Base-by-base conservation (phyloP, 805 yeast species). In the Metschnikowia lunata region DNA sequence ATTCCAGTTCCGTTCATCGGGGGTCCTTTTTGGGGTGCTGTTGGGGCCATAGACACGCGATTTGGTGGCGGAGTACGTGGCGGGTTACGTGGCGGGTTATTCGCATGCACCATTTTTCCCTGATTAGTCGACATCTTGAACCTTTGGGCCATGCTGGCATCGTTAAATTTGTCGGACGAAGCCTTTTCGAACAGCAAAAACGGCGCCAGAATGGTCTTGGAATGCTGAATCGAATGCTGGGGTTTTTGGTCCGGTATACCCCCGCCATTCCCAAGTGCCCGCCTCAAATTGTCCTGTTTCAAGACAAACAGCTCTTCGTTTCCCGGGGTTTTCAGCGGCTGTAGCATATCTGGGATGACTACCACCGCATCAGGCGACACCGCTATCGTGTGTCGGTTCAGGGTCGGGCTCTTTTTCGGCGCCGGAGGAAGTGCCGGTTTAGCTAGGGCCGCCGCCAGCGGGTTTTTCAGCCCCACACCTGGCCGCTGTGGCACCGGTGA, bases 321-420 rank as follows among this genome's bases (percentile, higher is more conserved):
- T 26, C 36, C 39, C 26, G 34, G 43, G 31, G 42, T 32, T 4
- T 30, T 26, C 45, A 50, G 52, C 33, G 54, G 54, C 47, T 47
- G 54, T 23, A 49, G 40, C 54, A 50, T 47, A 12, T 51, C 55
- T 8, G 54, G 55, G 7, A 48, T 27, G 29, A 30, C 31, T 29
- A 36, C 31, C n/a, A 37, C 12, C 1, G 43, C 41, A 5, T 38
- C 40, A 8, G 57, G 56, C 13, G 52, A 42, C 2, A 50, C 45
- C 11, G 57, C 57, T 4, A 54, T 54, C 9, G 56, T 45, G 46
- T 54, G 57, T 26, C 57, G 37, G 40, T 50, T 47, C 13, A 41
- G 30, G 27, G 33, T 42, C 39, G n/a, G n/a, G 12, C 23, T 18
- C 23, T 18, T 18, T 18, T 18, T 18, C 23, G 23, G 23, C 23